Percentiles rank a stretch among this genome's conserved stretches.
These are phyloP conservation scores for Aristolochia contorta DNA, from an alignment of 164 flowering plant genomes.

Conservation along the genomic window DNA sequence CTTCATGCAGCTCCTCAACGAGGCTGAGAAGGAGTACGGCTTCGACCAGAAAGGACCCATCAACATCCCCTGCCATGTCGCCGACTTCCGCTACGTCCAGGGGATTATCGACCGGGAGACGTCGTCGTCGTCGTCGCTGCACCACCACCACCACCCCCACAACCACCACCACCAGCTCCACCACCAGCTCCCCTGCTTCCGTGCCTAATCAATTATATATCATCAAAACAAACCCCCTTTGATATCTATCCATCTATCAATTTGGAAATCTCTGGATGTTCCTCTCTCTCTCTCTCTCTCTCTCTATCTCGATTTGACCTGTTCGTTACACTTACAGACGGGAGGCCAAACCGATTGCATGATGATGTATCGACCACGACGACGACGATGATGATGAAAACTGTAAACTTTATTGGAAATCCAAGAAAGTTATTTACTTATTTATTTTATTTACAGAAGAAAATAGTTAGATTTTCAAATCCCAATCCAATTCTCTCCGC, in stretches of 20 bases:
- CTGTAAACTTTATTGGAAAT: neutral
- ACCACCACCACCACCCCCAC: constrained; percentile 5
- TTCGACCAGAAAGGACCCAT: constrained; percentile 69
- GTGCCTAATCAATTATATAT: too few relatives aligned
- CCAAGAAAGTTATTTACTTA: too few relatives aligned
- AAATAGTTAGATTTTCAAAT: neutral
- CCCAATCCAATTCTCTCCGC: too few relatives aligned
- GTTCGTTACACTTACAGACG: too few relatives aligned
- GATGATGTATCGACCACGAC: neutral
- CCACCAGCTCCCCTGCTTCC: constrained; percentile 7
- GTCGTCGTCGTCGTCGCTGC: too few relatives aligned
- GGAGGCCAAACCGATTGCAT: too few relatives aligned
- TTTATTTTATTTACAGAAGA: too few relatives aligned
- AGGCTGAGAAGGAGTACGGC: constrained; percentile 78
- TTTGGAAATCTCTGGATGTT: too few relatives aligned
- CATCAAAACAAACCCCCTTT: too few relatives aligned
- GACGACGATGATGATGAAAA: constrained; percentile 4
- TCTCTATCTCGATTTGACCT: too few relatives aligned
- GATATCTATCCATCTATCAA: too few relatives aligned
- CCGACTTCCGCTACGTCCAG: constrained; percentile 48
- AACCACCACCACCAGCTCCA: neutral
- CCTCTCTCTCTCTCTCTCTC: too few relatives aligned
- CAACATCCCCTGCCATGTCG: constrained; percentile 69
- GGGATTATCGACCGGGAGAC: constrained; percentile 51
- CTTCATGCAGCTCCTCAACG: constrained; percentile 58